Evolutionary conservation across 345 rosid genomes (phyloP), one percentile per base, ranked within the genome.

Genomic region (Brassica carinata): DNA sequence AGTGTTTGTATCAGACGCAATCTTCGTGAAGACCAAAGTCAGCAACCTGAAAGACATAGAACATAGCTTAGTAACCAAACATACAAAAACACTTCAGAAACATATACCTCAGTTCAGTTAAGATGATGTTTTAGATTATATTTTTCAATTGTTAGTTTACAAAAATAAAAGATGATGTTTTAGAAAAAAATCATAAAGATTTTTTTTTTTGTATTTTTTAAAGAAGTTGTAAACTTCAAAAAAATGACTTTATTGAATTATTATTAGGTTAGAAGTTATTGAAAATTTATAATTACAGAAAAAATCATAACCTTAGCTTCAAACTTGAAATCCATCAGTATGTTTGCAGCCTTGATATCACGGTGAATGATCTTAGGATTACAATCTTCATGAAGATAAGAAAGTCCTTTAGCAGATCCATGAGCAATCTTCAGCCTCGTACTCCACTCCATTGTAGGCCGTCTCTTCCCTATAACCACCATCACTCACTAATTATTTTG

Each of bases 21-120:
- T 69, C 85, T 92, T 96, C 9, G 97, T 97, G n/a, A 3, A 96
- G 91, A 69, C 99, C 99, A 80, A 96, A 96, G 79, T 96, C 99
- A 51, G 99, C 84, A 67, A 82, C 82, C 84, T 82, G 15, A 53
- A 36, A 29, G 14, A 45, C 2, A 59, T 1, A 67, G 17, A 2
- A 59, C 10, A 43, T 13, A 55, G 23, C 61, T 14, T 72, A 68
- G 70, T 45, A 4, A 77, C 26, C 51, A 27, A 73, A 73, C 13
- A 0, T 18, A 75, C 53, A 23, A 19, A 19, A 23, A n/a, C 53
- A 40, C 69, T 63, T 38, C 10, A 43, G 11, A 6, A 40, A 19
- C 18, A 45, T 36, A 36, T 36, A 33, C 36, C 7, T 33, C 5
- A 23, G 26, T 23, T 23, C 26, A 23, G 26, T 23, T 23, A 23